Evolutionary conservation across 2,329 filamentous ascomycete genomes (phyloP), one percentile per base, ranked within the genome.

Genomic region (Myriosclerotinia duriaeana): DNA sequence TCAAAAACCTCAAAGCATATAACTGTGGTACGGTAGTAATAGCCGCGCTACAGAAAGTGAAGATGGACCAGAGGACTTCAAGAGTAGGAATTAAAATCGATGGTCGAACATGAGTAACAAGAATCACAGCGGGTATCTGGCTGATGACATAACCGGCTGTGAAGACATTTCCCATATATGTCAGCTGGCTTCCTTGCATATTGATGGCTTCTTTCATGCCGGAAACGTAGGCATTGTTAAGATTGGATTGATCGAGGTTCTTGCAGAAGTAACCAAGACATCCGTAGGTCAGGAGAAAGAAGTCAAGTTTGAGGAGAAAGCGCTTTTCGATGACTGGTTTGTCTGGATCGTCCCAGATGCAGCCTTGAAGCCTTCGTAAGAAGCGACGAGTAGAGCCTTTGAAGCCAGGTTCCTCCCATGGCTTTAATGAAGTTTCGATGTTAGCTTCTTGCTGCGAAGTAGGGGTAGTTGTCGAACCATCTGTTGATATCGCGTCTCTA

Each of bases 121-220:
- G 48, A 38, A 74, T 71, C 12, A 71, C 69, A 15, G 70, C 68
- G 3, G 72, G 72, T 17, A 74, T 40, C 59, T 71, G 68, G 30
- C 71, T 66, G 15, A 73, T 55, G 2, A 74, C 70, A 65, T 72
- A 72, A 11, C 72, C 72, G 9, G 70, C 80, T 0, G 84, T 87
- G 79, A 85, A 89, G 38, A 80, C 81, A 0, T 84, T 82, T 61
- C 74, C 76, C 67, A 80, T 74, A 66, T 85, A 82, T 63, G 86
- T 85, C 42, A 86, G 77, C 65, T 87, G 77, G 69, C 87, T 86
- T 1, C 80, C 79, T 55, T 82, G 80, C 26, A 87, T 74, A 2
- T 76, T 69, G 4, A 85, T 76, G 52, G 83, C 78, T 66, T 83
- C 77, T 60, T 81, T 78, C 80, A 82, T 81, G 0, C 80, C 81